Conservation (phyloP, 2,329 filamentous ascomycete genomes). For the Cladosporium velox region DNA sequence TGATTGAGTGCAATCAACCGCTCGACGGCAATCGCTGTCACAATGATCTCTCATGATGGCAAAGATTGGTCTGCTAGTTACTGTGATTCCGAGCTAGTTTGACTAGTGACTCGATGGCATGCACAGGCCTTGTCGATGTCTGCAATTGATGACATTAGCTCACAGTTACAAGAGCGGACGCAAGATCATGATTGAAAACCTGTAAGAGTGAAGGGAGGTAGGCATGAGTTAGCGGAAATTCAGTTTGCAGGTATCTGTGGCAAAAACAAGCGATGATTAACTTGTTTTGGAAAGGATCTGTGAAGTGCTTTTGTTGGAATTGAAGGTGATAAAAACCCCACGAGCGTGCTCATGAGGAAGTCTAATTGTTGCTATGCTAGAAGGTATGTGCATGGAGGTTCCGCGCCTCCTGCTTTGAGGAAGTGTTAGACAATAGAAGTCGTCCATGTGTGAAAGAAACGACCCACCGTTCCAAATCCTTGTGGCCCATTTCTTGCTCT, state of each 20-base stretch:
- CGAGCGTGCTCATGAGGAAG: not conserved
- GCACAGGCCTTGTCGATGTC: not conserved
- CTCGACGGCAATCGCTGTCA: not conserved
- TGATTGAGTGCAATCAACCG: not conserved
- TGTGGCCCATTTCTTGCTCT: not conserved
- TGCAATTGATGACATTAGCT: not conserved
- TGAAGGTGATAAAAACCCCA: not conserved
- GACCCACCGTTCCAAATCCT: not conserved
- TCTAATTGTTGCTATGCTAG: not conserved
- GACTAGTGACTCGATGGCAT: not conserved
- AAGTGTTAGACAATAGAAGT: not conserved
- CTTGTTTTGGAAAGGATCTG: not conserved
- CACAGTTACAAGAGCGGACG: not conserved
- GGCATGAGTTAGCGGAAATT: not conserved
- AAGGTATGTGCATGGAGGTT: not conserved
- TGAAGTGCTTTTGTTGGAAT: not conserved
- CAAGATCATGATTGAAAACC: not conserved
- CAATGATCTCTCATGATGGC: not conserved
- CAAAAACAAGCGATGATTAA: not conserved
- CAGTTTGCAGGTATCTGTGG: not conserved
- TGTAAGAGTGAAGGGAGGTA: not conserved
- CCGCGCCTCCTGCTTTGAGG: not conserved
- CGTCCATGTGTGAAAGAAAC: not conserved
- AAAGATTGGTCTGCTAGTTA: not conserved
- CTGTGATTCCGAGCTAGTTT: not conserved